These are phyloP conservation scores for Immersiella caudata DNA, from an alignment of 495 filamentous ascomycete species.

Conservation along the genomic window DNA sequence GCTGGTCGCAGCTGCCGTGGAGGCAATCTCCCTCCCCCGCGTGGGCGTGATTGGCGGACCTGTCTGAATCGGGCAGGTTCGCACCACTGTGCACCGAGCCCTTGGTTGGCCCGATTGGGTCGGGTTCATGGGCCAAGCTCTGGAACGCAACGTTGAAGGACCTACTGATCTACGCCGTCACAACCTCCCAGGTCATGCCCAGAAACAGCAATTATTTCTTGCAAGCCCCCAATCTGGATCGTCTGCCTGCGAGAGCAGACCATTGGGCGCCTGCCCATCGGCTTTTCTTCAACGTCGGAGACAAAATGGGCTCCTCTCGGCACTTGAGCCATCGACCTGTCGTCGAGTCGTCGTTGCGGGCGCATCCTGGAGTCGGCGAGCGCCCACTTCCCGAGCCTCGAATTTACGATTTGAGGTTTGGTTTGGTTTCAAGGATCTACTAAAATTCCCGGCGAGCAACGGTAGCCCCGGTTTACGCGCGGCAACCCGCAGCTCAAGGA, in stretches of 20 bases:
- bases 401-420: not conserved
- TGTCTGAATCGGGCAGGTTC: conserved; percentile 30
- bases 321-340: conserved; percentile 11
- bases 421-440: not conserved
- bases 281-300: conserved; percentile 13
- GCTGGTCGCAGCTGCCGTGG: conserved; percentile 26
- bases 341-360: not conserved
- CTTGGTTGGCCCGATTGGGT: conserved; percentile 12
- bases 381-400: not conserved
- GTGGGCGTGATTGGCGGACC: conserved; percentile 14
- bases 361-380: not conserved
- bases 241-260: not conserved
- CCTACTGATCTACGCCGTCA: conserved; percentile 13
- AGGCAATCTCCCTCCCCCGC: conserved; percentile 26
- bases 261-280: conserved; percentile 9
- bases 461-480: not conserved
- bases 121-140: conserved; percentile 4
- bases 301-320: conserved; percentile 10
- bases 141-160: conserved; percentile 20
- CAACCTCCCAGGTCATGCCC: conserved; percentile 8
- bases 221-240: conserved; percentile 22
- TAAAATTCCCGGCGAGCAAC: not conserved
- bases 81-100: conserved; percentile 26
- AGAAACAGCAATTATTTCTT: conserved; percentile 22
- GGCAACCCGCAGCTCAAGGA: not conserved